Evolutionary conservation across 495 filamentous ascomycete genomes (phyloP), one percentile per base, ranked within the genome.

Genomic region (Penicillium flavigenum): DNA sequence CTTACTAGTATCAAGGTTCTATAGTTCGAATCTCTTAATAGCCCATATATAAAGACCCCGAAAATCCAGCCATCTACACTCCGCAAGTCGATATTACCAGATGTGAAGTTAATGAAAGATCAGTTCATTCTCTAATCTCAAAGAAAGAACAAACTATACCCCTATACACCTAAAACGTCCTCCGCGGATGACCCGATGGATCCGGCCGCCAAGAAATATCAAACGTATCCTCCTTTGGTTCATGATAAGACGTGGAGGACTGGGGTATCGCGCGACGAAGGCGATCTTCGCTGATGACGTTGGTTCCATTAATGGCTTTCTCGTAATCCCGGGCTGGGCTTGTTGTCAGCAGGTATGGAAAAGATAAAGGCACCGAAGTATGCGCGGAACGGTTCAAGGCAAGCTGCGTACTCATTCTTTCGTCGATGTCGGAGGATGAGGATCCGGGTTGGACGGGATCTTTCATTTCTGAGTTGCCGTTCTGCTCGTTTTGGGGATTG

Each of bases 281-380:
- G 9, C 47, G 27, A 27, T 57, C 48, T 1, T 51, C 32, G 2
- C 39, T 36, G 12, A 65, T 17, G 12, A 58, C 41, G 3, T 62
- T 58, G 2, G 51, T 39, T n/a, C 32, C 19, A 8, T 64, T 44
- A 8, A 60, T 53, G 20, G 49, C 59, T 2, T 48, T 51, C 19
- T 56, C 24, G 5, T 65, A 58, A 26, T 62, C 51, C 9, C n/a
- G 29, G 19, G 59, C 64, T 63, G 36, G 14, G 20, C 2, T 9
- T 29, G 7, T 6, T 20, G n/a, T 55, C 9, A 55, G 42, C 20
- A 8, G 3, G 4, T 19, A n/a, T 17, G 24, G 5, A 29, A 27
- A 38, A 2, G 1, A 10, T 34, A 19, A 7, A 17, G 3, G 2
- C 4, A 14, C 0, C n/a, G 24, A 10, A 20, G 9, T 12, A 17